Base-by-base conservation (phyloP, 768 basidiomycete genomes). In the Hericium erinaceus region DNA sequence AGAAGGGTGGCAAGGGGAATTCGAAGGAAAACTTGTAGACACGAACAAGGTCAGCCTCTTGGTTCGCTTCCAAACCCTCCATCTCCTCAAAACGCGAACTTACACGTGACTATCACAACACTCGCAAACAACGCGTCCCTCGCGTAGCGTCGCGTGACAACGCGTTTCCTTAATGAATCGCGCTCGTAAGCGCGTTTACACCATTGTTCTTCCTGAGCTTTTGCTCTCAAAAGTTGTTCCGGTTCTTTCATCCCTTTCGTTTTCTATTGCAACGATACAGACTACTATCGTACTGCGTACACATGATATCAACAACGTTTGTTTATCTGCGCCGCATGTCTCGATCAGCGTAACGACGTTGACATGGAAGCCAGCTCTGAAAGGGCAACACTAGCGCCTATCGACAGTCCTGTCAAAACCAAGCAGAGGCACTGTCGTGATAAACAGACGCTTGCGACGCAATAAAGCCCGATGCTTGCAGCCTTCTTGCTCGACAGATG, bases 21-120 rank as follows among this genome's bases (percentile, higher is more conserved):
- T 28, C 2, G 39, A 40, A 51, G 26, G 53, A 50, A 54, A 52
- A 52, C 49, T 13, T n/a, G 56, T 38, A 37, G 50, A 46, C 39
- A 37, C 24, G 39, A 33, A 51, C 51, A 51, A 57, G 46, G 55
- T 60, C 62, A 63, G 62, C 62, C 57, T 61, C 57, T 62, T 60
- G 60, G 56, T 58, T 53, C 58, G 57, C 20, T 56, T 58, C 57
- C 37, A 54, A 57, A 59, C 53, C 48, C 44, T 39, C 54, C 52
- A 46, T 41, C 60, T 58, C 57, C 33, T 33, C 61, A 57, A 62
- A 49, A 44, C 16, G 49, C 60, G 60, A 63, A 61, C 53, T 39
- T 1, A 13, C 62, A 63, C 62, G 62, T 63, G 62, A 63, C 38
- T 2, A 22, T 33, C n/a, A 55, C 46, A 63, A 63, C 53, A 63